These are phyloP conservation scores for Cyclotella cryptica DNA, from an alignment of 108 stramenopile genomes.

Conservation along the genomic window DNA sequence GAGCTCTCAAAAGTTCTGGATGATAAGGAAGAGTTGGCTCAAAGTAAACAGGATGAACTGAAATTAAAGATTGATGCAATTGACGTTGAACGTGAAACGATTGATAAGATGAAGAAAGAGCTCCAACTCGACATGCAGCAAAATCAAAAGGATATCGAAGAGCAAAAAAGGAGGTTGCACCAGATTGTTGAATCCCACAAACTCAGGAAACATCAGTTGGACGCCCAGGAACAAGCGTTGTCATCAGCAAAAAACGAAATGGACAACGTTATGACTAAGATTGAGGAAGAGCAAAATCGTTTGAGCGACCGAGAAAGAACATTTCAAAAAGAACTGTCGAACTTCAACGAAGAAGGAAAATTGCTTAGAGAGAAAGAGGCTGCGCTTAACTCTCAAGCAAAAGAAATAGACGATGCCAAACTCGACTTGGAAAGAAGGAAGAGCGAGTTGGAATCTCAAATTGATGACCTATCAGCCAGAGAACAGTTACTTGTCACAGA, in stretches of 20 bases:
- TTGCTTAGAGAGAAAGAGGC: conserved; percentile 18
- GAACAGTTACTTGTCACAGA: conserved; percentile 19
- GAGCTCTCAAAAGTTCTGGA: conserved; percentile 8
- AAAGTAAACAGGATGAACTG: conserved; percentile 17
- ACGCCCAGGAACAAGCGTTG: conserved; percentile 31
- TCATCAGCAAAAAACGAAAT: conserved; percentile 35
- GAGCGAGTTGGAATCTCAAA: conserved; percentile 20
- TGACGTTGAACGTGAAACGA: conserved; percentile 7
- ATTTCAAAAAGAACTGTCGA: conserved; percentile 29
- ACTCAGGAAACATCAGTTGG: conserved; percentile 24
- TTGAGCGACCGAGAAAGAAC: conserved; percentile 18
- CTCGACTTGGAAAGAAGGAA: conserved; percentile 22
- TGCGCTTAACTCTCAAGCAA: neutral
- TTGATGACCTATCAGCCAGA: conserved; percentile 8
- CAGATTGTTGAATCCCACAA: conserved; percentile 21
- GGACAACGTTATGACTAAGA: conserved; percentile 33
- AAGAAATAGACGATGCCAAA: conserved; percentile 22
- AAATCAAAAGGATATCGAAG: conserved; percentile 26
- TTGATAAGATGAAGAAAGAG: conserved; percentile 33
- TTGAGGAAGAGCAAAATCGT: conserved; percentile 36
- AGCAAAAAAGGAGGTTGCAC: conserved; percentile 34
- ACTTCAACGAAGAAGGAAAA: conserved; percentile 24
- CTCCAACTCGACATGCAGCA: conserved; percentile 33
- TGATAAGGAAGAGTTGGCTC: conserved; percentile 22
- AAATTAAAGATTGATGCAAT: neutral